Evolutionary conservation across 257 asterid genomes (phyloP).

Genomic region (Catharanthus roseus): DNA sequence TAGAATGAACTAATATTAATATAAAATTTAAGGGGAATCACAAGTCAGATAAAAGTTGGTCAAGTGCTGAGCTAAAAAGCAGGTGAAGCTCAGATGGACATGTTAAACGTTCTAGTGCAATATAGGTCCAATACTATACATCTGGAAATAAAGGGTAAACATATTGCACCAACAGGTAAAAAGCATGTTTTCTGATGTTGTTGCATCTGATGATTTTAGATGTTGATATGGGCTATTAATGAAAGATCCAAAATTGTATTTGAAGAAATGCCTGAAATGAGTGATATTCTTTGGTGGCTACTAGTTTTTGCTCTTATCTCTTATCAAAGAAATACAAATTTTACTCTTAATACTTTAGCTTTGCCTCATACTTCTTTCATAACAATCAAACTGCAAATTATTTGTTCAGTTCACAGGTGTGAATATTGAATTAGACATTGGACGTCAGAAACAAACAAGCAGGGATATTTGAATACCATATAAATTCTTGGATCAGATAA

Average conservation of each 20-base stretch:
- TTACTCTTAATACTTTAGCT: not conserved
- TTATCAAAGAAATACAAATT: not conserved
- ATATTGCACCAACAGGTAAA: not conserved
- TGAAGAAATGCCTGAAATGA: not conserved
- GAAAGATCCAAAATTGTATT: not conserved
- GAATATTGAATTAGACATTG: not conserved
- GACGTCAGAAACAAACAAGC: not conserved
- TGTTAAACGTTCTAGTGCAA: not conserved
- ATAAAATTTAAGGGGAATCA: not conserved
- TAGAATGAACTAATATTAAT: not conserved
- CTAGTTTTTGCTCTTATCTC: not conserved
- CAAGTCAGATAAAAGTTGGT: not conserved
- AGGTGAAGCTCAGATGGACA: not conserved
- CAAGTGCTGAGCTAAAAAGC: not conserved
- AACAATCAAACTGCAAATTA: not conserved
- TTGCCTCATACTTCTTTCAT: not conserved
- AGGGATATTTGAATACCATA: not conserved
- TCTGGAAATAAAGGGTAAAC: not conserved
- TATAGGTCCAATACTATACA: not conserved
- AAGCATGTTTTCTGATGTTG: not conserved
- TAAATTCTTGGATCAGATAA: not conserved
- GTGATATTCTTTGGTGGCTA: not conserved
- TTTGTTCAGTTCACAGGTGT: not conserved
- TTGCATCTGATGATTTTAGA: not conserved
- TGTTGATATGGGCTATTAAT: not conserved